Evolutionary conservation across 2,329 filamentous ascomycete species (phyloP).

Genomic region (Paracoccidioides lutzii): DNA sequence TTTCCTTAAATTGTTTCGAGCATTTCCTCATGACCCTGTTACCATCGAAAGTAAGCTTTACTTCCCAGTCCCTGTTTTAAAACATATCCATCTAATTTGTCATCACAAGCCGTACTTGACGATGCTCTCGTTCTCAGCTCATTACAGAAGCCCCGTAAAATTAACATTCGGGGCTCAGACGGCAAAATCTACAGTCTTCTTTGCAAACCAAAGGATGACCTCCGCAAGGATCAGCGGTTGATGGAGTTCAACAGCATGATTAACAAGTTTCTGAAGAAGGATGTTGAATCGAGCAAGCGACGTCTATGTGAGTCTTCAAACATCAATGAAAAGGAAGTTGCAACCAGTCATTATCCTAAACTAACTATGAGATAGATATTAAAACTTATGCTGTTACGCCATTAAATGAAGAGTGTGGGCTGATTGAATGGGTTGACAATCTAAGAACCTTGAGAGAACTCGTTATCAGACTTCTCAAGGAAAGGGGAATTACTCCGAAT

Average conservation of each 20-base stretch:
- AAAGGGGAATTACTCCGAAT: conserved; percentile 51
- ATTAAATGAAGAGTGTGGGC: conserved; percentile 90
- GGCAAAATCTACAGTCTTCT: conserved; percentile 79
- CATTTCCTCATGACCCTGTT: conserved; percentile 75
- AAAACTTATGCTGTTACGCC: conserved; percentile 95
- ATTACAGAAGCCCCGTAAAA: conserved; percentile 78
- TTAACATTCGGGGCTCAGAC: conserved; percentile 79
- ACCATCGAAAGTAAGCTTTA: conserved; percentile 50
- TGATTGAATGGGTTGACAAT: conserved; percentile 97
- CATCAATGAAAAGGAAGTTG: not conserved
- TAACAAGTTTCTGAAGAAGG: conserved; percentile 82
- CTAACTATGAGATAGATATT: conserved; percentile 46
- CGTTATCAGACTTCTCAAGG: conserved; percentile 62
- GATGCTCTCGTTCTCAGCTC: conserved; percentile 85
- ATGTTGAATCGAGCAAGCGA: conserved; percentile 78
- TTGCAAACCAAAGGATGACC: conserved; percentile 95
- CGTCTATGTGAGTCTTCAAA: conserved; percentile 48
- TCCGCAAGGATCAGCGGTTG: conserved; percentile 90
- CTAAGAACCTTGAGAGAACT: conserved; percentile 91
- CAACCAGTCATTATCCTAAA: conserved; percentile 1
- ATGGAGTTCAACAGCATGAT: conserved; percentile 99
- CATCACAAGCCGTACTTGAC: conserved; percentile 52
- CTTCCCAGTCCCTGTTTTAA: not conserved
- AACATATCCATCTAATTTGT: conserved; percentile 11
- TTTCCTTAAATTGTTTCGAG: conserved; percentile 54